These are phyloP conservation scores for Cynanchum wilfordii DNA, from an alignment of 257 asterid genomes.

Conservation along the genomic window DNA sequence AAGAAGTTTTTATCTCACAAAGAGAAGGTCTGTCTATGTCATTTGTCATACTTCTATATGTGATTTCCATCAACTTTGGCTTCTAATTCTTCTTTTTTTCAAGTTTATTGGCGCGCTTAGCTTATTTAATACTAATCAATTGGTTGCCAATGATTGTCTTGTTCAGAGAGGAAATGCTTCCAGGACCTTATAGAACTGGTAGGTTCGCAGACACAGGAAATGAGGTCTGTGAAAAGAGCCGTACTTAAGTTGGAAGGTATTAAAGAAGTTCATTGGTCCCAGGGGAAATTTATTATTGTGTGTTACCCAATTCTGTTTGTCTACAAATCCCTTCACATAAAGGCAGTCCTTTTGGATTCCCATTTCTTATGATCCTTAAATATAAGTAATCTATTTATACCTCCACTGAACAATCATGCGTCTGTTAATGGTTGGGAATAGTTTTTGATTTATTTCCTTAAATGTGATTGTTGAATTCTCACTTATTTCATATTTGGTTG, in stretches of 20 bases:
- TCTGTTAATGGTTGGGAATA: neutral
- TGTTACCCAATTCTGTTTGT: neutral
- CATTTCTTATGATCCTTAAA: neutral
- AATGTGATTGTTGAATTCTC: neutral
- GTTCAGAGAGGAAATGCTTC: slow-evolving; percentile 78
- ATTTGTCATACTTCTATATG: neutral
- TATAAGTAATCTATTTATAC: neutral
- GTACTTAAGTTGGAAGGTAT: slow-evolving; percentile 75
- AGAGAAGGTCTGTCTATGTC: slow-evolving; percentile 53
- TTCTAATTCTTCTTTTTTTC: neutral
- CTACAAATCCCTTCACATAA: neutral
- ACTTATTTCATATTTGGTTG: neutral
- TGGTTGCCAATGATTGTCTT: slow-evolving; percentile 7
- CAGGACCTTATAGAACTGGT: slow-evolving; percentile 72
- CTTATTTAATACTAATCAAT: neutral
- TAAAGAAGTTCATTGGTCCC: slow-evolving; percentile 19
- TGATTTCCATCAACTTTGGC: neutral
- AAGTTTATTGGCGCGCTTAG: neutral
- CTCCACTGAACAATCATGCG: neutral
- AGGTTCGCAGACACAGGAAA: slow-evolving; percentile 69
- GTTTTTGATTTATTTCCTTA: neutral
- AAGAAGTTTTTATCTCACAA: slow-evolving; percentile 66
- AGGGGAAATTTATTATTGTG: neutral
- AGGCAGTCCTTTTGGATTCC: neutral
- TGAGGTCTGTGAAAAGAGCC: slow-evolving; percentile 76